Evolutionary conservation across 140 eudicot species (phyloP).

Genomic region (Bidens hawaiensis): DNA sequence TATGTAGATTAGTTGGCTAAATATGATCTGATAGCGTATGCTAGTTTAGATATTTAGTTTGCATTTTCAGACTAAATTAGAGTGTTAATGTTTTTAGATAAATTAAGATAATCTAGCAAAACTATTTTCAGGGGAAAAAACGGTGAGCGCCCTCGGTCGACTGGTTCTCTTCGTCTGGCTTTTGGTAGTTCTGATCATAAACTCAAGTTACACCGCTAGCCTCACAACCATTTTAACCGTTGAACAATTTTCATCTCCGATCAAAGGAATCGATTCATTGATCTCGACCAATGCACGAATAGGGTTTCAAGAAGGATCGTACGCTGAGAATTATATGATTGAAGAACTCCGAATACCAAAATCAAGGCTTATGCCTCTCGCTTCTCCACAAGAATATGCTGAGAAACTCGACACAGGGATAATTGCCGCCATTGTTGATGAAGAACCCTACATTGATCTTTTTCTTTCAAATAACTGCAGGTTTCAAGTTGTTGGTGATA

Average conservation of each 20-base stretch:
- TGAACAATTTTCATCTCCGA: slow-evolving; percentile 58
- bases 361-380: slow-evolving; percentile 58
- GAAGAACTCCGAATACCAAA: slow-evolving; percentile 54
- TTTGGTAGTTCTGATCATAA: slow-evolving; percentile 64
- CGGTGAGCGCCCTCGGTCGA: slow-evolving; percentile 65
- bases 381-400: slow-evolving; percentile 66
- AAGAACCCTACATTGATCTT: slow-evolving; percentile 63
- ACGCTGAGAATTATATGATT: slow-evolving; percentile 48
- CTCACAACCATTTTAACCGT: slow-evolving; percentile 72
- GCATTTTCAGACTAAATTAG: background rate
- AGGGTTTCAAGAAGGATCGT: slow-evolving; percentile 68
- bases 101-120: no score
- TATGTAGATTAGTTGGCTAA: no score
- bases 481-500: slow-evolving; percentile 57
- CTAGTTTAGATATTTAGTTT: no score
- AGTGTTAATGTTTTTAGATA: no score
- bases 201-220: slow-evolving; percentile 75
- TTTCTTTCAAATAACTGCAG: slow-evolving; percentile 47
- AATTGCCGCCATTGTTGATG: slow-evolving; percentile 72
- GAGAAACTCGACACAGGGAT: slow-evolving; percentile 43
- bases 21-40: no score
- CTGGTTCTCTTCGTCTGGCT: slow-evolving; percentile 67
- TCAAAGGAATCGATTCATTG: slow-evolving; percentile 57
- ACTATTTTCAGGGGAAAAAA: slow-evolving; percentile 56
- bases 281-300: slow-evolving; percentile 40